A percentile compares a stretch with the other conserved stretches of the same genome.
Evolutionary conservation across 176 grass and related monocot species (phyloP).

Genomic region (Triticum monococcum): DNA sequence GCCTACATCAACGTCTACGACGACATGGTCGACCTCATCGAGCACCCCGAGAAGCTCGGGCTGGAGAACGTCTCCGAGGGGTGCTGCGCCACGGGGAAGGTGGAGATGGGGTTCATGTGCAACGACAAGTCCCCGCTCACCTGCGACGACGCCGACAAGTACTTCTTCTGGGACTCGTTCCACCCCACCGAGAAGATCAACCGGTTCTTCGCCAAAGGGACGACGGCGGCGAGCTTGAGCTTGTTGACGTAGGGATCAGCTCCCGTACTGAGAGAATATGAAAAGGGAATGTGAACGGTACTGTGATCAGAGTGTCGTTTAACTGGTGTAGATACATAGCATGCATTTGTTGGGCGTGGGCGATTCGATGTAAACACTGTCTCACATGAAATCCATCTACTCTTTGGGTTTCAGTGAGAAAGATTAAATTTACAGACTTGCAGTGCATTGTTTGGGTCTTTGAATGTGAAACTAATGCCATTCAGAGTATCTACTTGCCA

Average conservation of each 20-base stretch:
- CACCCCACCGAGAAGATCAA: slow-evolving; percentile 80
- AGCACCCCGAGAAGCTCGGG: slow-evolving; percentile 44
- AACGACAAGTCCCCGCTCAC: slow-evolving; percentile 42
- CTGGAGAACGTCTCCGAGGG: slow-evolving; percentile 81
- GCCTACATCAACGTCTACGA: slow-evolving; percentile 52
- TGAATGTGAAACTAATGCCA: too few species aligned
- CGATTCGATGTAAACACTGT: too few species aligned
- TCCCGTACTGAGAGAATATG: background rate
- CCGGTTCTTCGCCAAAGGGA: slow-evolving; percentile 47
- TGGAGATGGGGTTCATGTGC: slow-evolving; percentile 74
- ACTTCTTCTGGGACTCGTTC: slow-evolving; percentile 89
- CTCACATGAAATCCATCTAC: too few species aligned
- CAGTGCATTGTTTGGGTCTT: too few species aligned
- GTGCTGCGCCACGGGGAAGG: slow-evolving; percentile 65
- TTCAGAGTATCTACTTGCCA: too few species aligned
- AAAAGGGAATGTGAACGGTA: background rate
- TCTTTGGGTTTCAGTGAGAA: too few species aligned
- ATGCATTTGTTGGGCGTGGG: background rate
- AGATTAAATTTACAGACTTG: too few species aligned
- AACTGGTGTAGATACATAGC: background rate
- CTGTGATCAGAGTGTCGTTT: background rate
- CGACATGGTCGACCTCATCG: slow-evolving; percentile 50
- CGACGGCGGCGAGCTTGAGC: slow-evolving; percentile 18
- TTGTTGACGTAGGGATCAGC: background rate
- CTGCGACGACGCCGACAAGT: slow-evolving; percentile 56